Evolutionary conservation across 2,329 filamentous ascomycete genomes (phyloP).

Genomic region (Trichoderma pleuroti): DNA sequence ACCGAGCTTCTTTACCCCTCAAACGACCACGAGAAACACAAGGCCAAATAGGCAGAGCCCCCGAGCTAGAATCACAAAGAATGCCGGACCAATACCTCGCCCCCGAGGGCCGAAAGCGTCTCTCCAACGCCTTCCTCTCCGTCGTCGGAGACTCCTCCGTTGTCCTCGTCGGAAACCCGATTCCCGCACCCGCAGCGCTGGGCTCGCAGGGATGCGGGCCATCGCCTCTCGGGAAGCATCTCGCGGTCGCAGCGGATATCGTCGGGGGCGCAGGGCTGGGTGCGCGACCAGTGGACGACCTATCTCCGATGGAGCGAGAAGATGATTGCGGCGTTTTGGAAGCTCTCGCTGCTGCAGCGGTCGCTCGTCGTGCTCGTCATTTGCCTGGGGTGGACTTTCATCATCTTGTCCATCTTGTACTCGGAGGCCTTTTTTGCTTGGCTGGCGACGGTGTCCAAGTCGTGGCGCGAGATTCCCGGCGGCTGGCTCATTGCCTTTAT

Average conservation of each 20-base stretch:
- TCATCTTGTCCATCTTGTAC: conserved; percentile 70
- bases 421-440: conserved; percentile 74
- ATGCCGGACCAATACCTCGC: not conserved
- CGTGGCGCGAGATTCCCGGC: conserved; percentile 69
- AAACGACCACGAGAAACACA: not conserved
- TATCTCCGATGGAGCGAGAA: conserved; percentile 42
- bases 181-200: conserved; percentile 19
- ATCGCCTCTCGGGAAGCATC: conserved; percentile 39
- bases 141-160: conserved; percentile 10
- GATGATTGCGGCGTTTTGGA: conserved; percentile 48
- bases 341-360: conserved; percentile 59
- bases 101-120: not conserved
- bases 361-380: conserved; percentile 51
- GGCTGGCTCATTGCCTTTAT: conserved; percentile 76
- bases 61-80: not conserved
- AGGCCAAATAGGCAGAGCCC: not conserved
- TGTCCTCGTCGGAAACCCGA: conserved; percentile 23
- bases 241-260: conserved; percentile 14
- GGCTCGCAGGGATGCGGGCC: conserved; percentile 19
- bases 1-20: not conserved
- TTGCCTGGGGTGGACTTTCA: conserved; percentile 49
- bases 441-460: conserved; percentile 68
- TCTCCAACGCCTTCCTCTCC: conserved; percentile 8
- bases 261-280: conserved; percentile 30
- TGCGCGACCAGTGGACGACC: conserved; percentile 35